Evolutionary conservation across 148 eudicot species (phyloP), one percentile per base, ranked within the genome.

Genomic region (Camellia sinensis): DNA sequence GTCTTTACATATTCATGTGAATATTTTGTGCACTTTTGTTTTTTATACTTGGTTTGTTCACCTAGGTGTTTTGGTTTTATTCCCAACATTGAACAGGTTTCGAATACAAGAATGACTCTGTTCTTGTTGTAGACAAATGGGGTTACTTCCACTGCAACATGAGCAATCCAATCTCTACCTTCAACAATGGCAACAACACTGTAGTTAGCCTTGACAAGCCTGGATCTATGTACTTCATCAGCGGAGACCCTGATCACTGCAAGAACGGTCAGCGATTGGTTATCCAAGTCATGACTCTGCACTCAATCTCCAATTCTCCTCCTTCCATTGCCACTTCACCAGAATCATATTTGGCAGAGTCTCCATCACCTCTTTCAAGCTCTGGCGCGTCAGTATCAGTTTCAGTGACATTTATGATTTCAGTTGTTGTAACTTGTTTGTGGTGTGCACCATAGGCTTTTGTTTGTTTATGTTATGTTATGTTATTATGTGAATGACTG

Each of bases 61-160:
- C 37, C 37, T n/a, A 22, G 5, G 0, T 45, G 7, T 12, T 12
- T 61, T 0, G 63, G 14, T 40, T 63, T 6, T 2, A 19, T 12
- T 46, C 8, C 61, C 2, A 17, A 2, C 12, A 13, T 59, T 44
- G 10, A 37, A 64, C 80, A 94, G 98, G 87, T 59, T 94, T 94
- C 50, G 61, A 74, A 66, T 94, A 92, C 91, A 71, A 79, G 60
- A 91, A 89, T n/a, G 96, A 94, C 75, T 86, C 98, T 4, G 94
- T 94, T 6, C 53, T 87, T 3, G 87, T 81, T 63, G 98, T 90
- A 54, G 88, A 88, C 77, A 94, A 90, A 82, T 90, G 83, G 80
- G 91, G 86, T 0, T 92, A 87, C 85, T 94, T 88, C 69, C 98
- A 94, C 57, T 94, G 98, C 82, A 80, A 87, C 67, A 62, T 68